Percentiles rank a stretch among this genome's conserved stretches.
Evolutionary conservation across 78 protist genomes (phyloP).

Genomic region (Monocercomonoides exilis): DNA sequence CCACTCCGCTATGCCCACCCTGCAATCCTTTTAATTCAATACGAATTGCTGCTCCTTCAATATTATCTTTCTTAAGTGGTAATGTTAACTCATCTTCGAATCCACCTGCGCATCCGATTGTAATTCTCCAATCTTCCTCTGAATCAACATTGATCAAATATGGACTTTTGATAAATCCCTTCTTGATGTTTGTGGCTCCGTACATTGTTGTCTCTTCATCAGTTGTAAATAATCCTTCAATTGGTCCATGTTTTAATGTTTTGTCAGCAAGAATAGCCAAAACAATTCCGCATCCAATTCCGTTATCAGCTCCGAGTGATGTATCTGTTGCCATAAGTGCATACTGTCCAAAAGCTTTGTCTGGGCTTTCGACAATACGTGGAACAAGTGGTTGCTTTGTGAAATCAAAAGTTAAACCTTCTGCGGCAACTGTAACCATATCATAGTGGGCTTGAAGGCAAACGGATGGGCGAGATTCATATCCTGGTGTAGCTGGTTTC

Average conservation of each 20-base stretch:
- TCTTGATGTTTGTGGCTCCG: constrained; percentile 2
- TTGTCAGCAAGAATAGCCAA: constrained; percentile 1
- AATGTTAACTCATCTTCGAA: not conserved
- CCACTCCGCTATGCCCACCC: constrained; percentile 43
- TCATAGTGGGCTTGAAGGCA: constrained; percentile 26
- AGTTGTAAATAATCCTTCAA: constrained; percentile 21
- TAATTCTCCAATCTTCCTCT: constrained; percentile 24
- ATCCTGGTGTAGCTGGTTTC: not conserved
- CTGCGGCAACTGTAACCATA: constrained; percentile 12
- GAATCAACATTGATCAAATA: constrained; percentile 28
- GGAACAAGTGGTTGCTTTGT: constrained; percentile 5
- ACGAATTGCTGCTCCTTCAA: not conserved
- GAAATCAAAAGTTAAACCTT: constrained; percentile 11
- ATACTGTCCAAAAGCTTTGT: not conserved
- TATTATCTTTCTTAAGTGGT: not conserved
- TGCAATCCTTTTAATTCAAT: not conserved
- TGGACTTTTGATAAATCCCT: not conserved
- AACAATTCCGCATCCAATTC: constrained; percentile 23
- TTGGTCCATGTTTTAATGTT: constrained; percentile 4
- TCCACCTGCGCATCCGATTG: constrained; percentile 46
- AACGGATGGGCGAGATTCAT: not conserved
- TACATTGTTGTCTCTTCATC: constrained; percentile 37
- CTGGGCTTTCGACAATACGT: not conserved
- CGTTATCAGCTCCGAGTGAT: constrained; percentile 35
- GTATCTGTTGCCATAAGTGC: constrained; percentile 17